phyloP scores from a whole-genome alignment of 352 stramenopile genomes.

The Globisporangium radiosum region DNA sequence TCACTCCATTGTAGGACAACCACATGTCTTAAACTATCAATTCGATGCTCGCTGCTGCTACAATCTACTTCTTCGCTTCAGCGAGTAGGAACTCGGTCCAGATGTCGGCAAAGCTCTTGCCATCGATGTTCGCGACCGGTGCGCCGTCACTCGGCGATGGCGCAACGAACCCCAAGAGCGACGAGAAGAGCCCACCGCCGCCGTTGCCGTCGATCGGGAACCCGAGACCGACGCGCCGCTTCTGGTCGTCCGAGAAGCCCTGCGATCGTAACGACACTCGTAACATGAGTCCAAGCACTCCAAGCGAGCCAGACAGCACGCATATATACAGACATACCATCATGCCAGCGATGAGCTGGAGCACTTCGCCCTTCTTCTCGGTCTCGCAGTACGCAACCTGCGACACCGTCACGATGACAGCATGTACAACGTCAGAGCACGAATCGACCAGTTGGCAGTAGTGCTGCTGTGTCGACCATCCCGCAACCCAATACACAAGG shows the following conservation, averaged over 20 bases:
- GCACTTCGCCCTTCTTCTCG: slow-evolving; percentile 61
- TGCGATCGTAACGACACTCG: slow-evolving; percentile 2
- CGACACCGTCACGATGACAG: too few relatives aligned
- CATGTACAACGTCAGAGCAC: too few relatives aligned
- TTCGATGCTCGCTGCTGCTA: neutral
- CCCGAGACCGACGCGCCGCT: slow-evolving; percentile 49
- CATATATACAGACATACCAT: slow-evolving; percentile 29
- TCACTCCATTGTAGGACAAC: too few relatives aligned
- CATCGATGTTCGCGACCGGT: slow-evolving; percentile 25
- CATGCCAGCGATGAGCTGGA: slow-evolving; percentile 67
- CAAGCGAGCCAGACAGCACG: neutral
- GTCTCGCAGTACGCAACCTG: slow-evolving; percentile 69
- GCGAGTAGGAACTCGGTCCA: slow-evolving; percentile 66
- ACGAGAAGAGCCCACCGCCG: slow-evolving; percentile 61
- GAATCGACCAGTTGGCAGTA: too few relatives aligned
- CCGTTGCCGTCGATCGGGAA: slow-evolving; percentile 49
- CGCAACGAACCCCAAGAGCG: slow-evolving; percentile 45
- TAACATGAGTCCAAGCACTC: too few relatives aligned
- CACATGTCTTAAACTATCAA: too few relatives aligned
- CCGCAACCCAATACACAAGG: neutral
- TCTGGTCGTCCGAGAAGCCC: slow-evolving; percentile 66
- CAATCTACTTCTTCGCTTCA: slow-evolving; percentile 26
- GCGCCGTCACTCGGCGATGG: slow-evolving; percentile 4
- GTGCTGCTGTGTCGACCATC: neutral
- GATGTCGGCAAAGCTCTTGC: slow-evolving; percentile 66